phyloP scores from a whole-genome alignment of 2,329 filamentous ascomycete species.

The Penicillium sp. region DNA sequence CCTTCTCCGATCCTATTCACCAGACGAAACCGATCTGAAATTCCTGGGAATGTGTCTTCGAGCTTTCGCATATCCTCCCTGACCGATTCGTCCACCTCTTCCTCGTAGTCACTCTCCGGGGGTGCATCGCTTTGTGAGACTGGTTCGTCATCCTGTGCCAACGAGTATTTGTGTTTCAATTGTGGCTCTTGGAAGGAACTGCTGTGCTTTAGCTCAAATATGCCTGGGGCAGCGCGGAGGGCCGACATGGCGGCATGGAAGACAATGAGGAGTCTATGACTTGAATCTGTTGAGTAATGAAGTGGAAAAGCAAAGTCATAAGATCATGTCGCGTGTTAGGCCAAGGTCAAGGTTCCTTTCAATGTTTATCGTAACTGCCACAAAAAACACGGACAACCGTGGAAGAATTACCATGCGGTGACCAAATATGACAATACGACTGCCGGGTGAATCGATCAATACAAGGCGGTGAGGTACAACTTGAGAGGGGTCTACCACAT shows the following conservation, averaged over 20 bases:
- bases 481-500: background rate
- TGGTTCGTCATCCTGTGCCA: slow-evolving; percentile 12
- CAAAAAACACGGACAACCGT: background rate
- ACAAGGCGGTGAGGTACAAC: slow-evolving; percentile 6
- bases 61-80: slow-evolving; percentile 85
- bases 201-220: slow-evolving; percentile 25
- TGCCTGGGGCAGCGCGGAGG: slow-evolving; percentile 21
- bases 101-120: slow-evolving; percentile 27
- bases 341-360: background rate
- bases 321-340: background rate
- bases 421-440: slow-evolving; percentile 1
- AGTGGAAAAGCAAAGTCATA: background rate
- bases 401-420: slow-evolving; percentile 1
- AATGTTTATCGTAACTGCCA: slow-evolving; percentile 3
- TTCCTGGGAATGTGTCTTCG: slow-evolving; percentile 76
- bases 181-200: slow-evolving; percentile 13
- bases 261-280: background rate
- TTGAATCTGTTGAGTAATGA: background rate
- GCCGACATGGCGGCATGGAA: slow-evolving; percentile 23
- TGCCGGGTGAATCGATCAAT: background rate
- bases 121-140: slow-evolving; percentile 15
- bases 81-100: slow-evolving; percentile 52
- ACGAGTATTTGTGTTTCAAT: slow-evolving; percentile 13
- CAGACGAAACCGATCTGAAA: slow-evolving; percentile 78
- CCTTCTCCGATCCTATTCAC: slow-evolving; percentile 98